Evolutionary conservation across 1,139 yeast genomes (phyloP), one percentile per base, ranked within the genome.

Genomic region (Protomyces gravidus): DNA sequence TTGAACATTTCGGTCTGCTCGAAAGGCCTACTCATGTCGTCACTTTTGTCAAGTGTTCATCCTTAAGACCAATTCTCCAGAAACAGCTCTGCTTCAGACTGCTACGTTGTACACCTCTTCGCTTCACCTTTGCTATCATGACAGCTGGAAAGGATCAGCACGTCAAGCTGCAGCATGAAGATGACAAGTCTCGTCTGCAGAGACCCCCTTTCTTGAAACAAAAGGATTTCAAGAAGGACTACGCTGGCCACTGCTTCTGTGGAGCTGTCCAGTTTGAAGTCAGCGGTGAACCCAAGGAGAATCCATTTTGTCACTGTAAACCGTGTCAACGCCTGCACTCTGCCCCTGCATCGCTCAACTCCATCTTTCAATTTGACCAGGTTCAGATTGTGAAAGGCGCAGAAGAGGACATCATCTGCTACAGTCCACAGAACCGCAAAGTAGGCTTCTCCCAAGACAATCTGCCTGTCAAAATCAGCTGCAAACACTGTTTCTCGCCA

Each of bases 281-380:
- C 9, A n/a, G 25, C 15, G 59, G 53, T 17, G 42, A 15, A 17
- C 59, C 59, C 3, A 40, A 48, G 23, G 39, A 50, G 21, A 40
- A 26, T 7, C 28, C 26, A 1, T 47, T 48, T 28, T 55, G 59
- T 21, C 59, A 55, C 53, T 55, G 59, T 30, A 51, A 51, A 13
- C 28, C 48, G 11, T 55, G 59, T 17, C 59, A 55, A 32, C 59
- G 53, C 13, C 25, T 55, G 19, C 59, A 55, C 45, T 51, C 52
- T 5, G 53, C 59, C 9, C 59, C 59, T 3, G 28, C 48, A 1
- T 33, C 59, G 1, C 45, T 48, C 42, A 30, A 50, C 27, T 30
- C 45, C 49, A 55, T 55, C 49, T 55, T 47, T 33, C 45, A 15
- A 3, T 46, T 46, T n/a, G 47, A 39, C 15, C n/a, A 26, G 1